Evolutionary conservation across 768 basidiomycete species (phyloP).

Genomic region (Porpolomopsis calyptriformis): DNA sequence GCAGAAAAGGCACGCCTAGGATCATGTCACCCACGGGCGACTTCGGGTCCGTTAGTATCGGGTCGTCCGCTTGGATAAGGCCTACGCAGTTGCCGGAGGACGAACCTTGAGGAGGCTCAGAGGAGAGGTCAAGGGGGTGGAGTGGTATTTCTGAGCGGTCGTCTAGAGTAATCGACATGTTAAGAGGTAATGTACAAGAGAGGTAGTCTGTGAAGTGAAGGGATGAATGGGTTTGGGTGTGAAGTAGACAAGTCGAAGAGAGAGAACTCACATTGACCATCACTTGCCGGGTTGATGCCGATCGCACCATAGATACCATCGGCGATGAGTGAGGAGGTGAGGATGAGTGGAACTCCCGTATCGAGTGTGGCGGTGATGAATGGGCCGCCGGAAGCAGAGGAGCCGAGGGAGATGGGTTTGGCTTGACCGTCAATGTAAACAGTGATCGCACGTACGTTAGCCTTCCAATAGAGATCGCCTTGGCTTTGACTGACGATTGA

Average conservation of each 20-base stretch:
- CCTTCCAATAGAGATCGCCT: slow-evolving; percentile 56
- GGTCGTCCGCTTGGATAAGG: slow-evolving; percentile 50
- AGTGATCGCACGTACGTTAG: slow-evolving; percentile 43
- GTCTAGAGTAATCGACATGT: slow-evolving; percentile 59
- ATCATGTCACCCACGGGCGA: slow-evolving; percentile 53
- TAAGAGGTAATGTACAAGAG: slow-evolving; percentile 59
- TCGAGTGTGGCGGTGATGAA: slow-evolving; percentile 64
- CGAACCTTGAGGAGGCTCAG: slow-evolving; percentile 33
- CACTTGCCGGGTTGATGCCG: slow-evolving; percentile 44
- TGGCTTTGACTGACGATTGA: slow-evolving; percentile 28
- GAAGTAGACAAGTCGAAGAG: not conserved
- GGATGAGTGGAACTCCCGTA: slow-evolving; percentile 56
- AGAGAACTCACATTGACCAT: slow-evolving; percentile 50
- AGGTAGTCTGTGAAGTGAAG: slow-evolving; percentile 47
- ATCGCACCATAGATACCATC: slow-evolving; percentile 73
- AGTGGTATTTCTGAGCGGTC: slow-evolving; percentile 45
- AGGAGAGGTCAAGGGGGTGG: slow-evolving; percentile 68
- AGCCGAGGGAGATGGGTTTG: slow-evolving; percentile 30
- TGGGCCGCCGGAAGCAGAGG: slow-evolving; percentile 27
- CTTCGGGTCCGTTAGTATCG: slow-evolving; percentile 25
- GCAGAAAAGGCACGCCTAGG: slow-evolving; percentile 69
- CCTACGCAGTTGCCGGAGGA: slow-evolving; percentile 46
- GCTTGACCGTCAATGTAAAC: slow-evolving; percentile 43
- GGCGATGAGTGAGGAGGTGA: slow-evolving; percentile 49
- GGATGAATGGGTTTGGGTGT: slow-evolving; percentile 5